A percentile compares a stretch with the other conserved stretches of the same genome.
Evolutionary conservation across 306 rosid species (phyloP).

Genomic region (Chamaecrista fasciculata): DNA sequence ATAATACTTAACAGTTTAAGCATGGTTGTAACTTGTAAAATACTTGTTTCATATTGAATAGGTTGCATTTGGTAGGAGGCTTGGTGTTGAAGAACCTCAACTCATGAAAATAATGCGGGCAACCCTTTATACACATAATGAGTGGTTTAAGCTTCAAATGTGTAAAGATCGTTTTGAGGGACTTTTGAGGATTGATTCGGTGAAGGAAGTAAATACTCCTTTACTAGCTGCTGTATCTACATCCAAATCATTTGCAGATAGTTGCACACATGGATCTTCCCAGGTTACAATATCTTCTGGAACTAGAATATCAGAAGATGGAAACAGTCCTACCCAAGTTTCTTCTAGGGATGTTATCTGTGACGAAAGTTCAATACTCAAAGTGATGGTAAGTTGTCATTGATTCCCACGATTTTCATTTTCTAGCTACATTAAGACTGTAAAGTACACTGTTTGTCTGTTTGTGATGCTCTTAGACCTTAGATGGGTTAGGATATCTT

Average conservation of each 20-base stretch:
- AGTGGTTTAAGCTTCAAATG: constrained; percentile 98
- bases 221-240: constrained; percentile 46
- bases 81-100: constrained; percentile 94
- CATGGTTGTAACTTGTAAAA: neutral
- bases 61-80: constrained; percentile 91
- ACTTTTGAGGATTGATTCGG: constrained; percentile 73
- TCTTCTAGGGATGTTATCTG: constrained; percentile 68
- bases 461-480: constrained; percentile 1
- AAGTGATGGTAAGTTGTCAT: constrained; percentile 82
- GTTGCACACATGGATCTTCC: constrained; percentile 82
- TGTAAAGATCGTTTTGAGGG: constrained; percentile 94
- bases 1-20: constrained; percentile 1
- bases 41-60: constrained; percentile 30
- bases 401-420: neutral
- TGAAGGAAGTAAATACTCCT: constrained; percentile 72
- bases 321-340: constrained; percentile 79
- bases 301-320: constrained; percentile 76
- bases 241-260: constrained; percentile 68
- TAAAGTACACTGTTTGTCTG: neutral
- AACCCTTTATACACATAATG: constrained; percentile 75
- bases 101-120: constrained; percentile 93
- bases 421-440: neutral
- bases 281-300: constrained; percentile 73
- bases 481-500: constrained; percentile 7
- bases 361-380: constrained; percentile 88